Percentiles rank a stretch among this genome's conserved stretches.
These are phyloP conservation scores for Cymbopogon citratus DNA, from an alignment of 176 grass and related monocot genomes.

Conservation along the genomic window DNA sequence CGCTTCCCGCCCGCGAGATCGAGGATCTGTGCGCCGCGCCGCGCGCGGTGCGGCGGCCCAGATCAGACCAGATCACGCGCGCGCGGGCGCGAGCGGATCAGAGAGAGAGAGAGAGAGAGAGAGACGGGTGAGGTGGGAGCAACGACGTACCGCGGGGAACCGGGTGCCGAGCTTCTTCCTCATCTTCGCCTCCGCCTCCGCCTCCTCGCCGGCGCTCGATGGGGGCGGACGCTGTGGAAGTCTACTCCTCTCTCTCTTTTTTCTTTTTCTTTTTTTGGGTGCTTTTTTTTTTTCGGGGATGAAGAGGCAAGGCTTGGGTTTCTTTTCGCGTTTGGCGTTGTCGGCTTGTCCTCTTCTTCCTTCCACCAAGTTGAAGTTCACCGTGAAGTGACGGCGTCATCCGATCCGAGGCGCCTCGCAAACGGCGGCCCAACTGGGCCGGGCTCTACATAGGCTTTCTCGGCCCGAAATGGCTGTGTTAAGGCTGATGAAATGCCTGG, in stretches of 20 bases:
- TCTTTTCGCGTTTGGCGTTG: not conserved
- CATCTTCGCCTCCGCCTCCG: conserved; percentile 53
- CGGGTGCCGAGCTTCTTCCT: conserved; percentile 99
- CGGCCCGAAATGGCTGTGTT: not conserved
- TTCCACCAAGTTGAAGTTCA: not conserved
- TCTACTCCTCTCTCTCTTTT: not conserved
- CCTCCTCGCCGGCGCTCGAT: conserved; percentile 37
- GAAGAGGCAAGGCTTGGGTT: not conserved
- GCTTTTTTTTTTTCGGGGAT: not conserved
- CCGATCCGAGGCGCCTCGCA: no score
- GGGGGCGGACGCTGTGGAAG: not conserved
- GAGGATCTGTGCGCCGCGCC: conserved; percentile 22
- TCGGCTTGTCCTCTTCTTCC: not conserved
- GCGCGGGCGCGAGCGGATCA: not conserved
- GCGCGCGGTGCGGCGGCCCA: not conserved
- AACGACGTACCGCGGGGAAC: conserved; percentile 80
- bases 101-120: not conserved
- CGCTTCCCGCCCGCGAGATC: not conserved
- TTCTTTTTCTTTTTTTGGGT: not conserved
- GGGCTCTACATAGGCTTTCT: not conserved
- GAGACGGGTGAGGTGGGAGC: not conserved
- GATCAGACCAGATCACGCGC: conserved; percentile 29
- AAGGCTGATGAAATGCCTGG: no score
- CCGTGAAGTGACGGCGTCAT: not conserved
- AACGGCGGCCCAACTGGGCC: not conserved